Percentiles rank a stretch among this genome's conserved stretches.
These are phyloP conservation scores for Trifolium repens DNA, from an alignment of 306 rosid genomes.

Conservation along the genomic window DNA sequence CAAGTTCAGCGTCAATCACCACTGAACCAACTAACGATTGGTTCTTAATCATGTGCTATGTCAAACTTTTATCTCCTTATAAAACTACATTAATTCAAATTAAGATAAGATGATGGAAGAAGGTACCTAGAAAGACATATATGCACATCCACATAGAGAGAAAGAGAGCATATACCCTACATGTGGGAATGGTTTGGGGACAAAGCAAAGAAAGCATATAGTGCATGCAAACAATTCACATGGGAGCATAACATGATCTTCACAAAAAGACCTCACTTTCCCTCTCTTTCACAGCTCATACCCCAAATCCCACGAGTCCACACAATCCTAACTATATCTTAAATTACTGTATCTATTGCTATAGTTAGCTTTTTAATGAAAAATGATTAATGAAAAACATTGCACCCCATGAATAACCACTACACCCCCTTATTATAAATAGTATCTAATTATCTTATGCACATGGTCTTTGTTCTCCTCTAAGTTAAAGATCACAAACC, in stretches of 20 bases:
- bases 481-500: conserved; percentile 11
- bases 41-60: conserved; percentile 44
- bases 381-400: conserved; percentile 37
- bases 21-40: too few species aligned
- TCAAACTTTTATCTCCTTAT: conserved; percentile 38
- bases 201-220: conserved; percentile 73
- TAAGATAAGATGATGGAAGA: conserved; percentile 49
- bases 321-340: conserved; percentile 32
- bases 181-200: conserved; percentile 82
- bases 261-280: conserved; percentile 38
- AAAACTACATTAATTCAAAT: conserved; percentile 37
- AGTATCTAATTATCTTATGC: conserved; percentile 29
- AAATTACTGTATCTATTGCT: conserved; percentile 23
- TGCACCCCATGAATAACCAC: conserved; percentile 43
- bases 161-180: conserved; percentile 65
- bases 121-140: conserved; percentile 50
- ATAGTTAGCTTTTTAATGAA: conserved; percentile 20
- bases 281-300: conserved; percentile 52
- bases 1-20: too few species aligned
- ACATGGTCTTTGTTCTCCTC: conserved; percentile 46
- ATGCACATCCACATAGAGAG: conserved; percentile 17
- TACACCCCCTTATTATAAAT: conserved; percentile 21
- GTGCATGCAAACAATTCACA: conserved; percentile 79
- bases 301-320: conserved; percentile 40
- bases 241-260: conserved; percentile 67